phyloP scores from a whole-genome alignment of 768 basidiomycete species.

The Fomitopsis pulvina region DNA sequence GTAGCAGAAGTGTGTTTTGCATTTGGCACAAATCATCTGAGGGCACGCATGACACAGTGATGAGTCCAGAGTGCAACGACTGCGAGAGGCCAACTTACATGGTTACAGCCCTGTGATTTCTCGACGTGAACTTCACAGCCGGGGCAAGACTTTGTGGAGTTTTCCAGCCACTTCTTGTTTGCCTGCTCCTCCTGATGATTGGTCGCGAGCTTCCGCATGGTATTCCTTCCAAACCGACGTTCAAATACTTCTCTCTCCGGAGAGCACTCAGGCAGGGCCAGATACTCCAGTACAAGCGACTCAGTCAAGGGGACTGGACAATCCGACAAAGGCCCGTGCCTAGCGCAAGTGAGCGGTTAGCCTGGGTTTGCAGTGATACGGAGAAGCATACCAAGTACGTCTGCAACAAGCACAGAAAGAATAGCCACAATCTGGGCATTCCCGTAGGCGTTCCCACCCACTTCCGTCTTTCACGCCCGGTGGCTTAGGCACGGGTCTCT shows the following conservation, averaged over 20 bases:
- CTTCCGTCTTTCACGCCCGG: slow-evolving; percentile 44
- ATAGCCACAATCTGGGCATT: slow-evolving; percentile 64
- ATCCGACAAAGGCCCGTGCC: slow-evolving; percentile 75
- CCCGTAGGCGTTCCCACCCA: slow-evolving; percentile 67
- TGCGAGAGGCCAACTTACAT: slow-evolving; percentile 56
- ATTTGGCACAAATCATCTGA: slow-evolving; percentile 77
- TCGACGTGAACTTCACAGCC: slow-evolving; percentile 69
- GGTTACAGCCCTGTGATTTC: slow-evolving; percentile 80
- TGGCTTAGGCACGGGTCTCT: slow-evolving; percentile 68
- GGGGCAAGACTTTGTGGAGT: slow-evolving; percentile 65
- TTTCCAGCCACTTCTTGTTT: slow-evolving; percentile 67
- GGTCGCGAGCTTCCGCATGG: slow-evolving; percentile 52
- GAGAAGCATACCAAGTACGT: slow-evolving; percentile 58
- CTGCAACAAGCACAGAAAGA: slow-evolving; percentile 82
- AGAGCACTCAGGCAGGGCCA: slow-evolving; percentile 48
- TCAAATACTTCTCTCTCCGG: slow-evolving; percentile 47
- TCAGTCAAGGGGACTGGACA: slow-evolving; percentile 69
- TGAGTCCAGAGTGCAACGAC: background rate
- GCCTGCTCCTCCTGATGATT: slow-evolving; percentile 67
- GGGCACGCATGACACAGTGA: background rate
- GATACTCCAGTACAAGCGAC: slow-evolving; percentile 59
- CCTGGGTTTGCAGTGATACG: background rate
- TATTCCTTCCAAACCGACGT: slow-evolving; percentile 52
- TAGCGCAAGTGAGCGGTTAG: slow-evolving; percentile 21
- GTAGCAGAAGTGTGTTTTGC: slow-evolving; percentile 76